Base-by-base conservation (phyloP, 805 yeast genomes). In the Cyberlindnera bimundalis region DNA sequence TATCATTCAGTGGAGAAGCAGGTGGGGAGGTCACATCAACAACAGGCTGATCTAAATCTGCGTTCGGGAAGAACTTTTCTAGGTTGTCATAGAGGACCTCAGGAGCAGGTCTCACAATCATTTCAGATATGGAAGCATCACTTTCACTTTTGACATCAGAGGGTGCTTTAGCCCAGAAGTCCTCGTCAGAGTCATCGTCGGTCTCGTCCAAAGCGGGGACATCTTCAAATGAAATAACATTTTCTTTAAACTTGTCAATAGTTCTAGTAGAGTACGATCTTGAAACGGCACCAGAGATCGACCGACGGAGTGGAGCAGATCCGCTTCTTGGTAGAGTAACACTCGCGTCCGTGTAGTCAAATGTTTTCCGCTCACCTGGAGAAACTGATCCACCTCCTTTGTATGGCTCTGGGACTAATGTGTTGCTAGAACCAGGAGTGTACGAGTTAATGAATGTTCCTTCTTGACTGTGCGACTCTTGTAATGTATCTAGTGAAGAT, bases 61-160 rank as follows among this genome's bases (percentile, higher is more conserved):
- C 81, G 52, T 84, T 75, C 0, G 99, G 99, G 70, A 93, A 93
- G 59, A 85, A 93, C 55, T 78, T 77, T 51, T 93, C 99, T 47
- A 93, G 73, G 53, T 93, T 90, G 41, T 88, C 87, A 59, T 90
- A 93, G 23, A 93, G 83, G 30, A 86, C 95, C 56, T 91, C 98
- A 1, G 96, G 84, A 0, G 98, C 89, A 2, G 99, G 99, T 59
- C 99, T 78, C 13, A 93, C 82, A 7, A 83, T 80, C 87, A 81
- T 78, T 40, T 65, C 65, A 20, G 55, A 44, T 18, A 53, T 68
- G 48, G 53, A 42, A 11, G 64, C 55, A 17, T 53, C 52, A 30
- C 57, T 53, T 11, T 52, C 48, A 30, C 46, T 46, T 19, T 47
- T 50, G 2, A 40, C 44, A 16, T 43, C 49, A 14, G 50, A 40